These are phyloP conservation scores for Boechera divaricarpa DNA, from an alignment of 345 rosid genomes.

Conservation along the genomic window DNA sequence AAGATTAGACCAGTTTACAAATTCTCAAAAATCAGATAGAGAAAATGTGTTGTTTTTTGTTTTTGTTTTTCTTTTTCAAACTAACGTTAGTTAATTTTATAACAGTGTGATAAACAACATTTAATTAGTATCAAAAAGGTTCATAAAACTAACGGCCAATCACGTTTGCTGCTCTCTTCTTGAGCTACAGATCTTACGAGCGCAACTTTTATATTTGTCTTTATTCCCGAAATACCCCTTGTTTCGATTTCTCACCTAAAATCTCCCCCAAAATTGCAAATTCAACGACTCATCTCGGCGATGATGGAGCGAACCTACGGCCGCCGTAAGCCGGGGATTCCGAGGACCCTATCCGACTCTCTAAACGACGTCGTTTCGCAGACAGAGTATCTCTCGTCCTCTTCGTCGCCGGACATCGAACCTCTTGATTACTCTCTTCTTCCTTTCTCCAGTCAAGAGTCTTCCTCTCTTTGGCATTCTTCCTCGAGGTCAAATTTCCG, in stretches of 20 bases:
- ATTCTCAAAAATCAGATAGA: too few relatives aligned
- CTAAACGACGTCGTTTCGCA: conserved; percentile 54
- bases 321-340: conserved; percentile 70
- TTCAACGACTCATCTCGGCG: conserved; percentile 35
- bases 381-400: conserved; percentile 51
- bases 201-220: not conserved
- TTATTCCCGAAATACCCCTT: conserved; percentile 34
- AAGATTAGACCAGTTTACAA: too few relatives aligned
- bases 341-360: conserved; percentile 58
- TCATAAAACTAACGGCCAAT: conserved; percentile 26
- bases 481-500: conserved; percentile 35
- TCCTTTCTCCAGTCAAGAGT: conserved; percentile 70
- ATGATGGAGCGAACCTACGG: conserved; percentile 97
- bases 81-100: too few relatives aligned
- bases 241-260: conserved; percentile 37
- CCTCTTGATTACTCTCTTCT: conserved; percentile 57
- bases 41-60: too few relatives aligned
- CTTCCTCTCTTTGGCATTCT: conserved; percentile 63
- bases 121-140: not conserved
- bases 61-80: too few relatives aligned
- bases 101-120: too few relatives aligned
- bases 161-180: conserved; percentile 20
- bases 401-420: conserved; percentile 56
- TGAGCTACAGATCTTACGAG: conserved; percentile 31
- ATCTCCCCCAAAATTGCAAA: conserved; percentile 29